phyloP scores from a whole-genome alignment of 1,139 yeast genomes.

The Maudiozyma humilis region DNA sequence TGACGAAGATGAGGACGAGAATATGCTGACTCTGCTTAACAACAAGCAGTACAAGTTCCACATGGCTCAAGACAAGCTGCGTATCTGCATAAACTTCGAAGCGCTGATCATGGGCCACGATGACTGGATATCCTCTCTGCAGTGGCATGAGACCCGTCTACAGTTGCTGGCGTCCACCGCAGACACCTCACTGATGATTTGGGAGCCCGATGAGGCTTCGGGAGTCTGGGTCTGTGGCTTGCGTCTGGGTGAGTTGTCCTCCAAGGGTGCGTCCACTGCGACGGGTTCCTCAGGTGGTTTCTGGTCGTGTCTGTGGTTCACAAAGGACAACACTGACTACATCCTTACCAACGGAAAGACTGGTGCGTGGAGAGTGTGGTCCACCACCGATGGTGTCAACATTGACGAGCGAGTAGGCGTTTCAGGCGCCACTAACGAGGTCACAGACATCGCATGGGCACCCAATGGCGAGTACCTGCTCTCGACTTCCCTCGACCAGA shows the following conservation, averaged over 20 bases:
- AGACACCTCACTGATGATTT: conserved; percentile 89
- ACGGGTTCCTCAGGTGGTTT: conserved; percentile 98
- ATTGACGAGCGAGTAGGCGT: conserved; percentile 58
- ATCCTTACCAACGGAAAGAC: conserved; percentile 81
- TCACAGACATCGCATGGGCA: conserved; percentile 80
- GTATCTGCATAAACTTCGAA: conserved; percentile 63
- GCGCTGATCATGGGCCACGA: conserved; percentile 97
- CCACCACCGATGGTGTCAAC: conserved; percentile 27
- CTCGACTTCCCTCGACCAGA: conserved; percentile 82
- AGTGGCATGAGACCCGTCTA: conserved; percentile 65
- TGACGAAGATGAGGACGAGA: conserved; percentile 46
- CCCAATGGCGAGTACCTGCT: conserved; percentile 56
- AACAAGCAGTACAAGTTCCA: conserved; percentile 59
- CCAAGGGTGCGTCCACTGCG: conserved; percentile 96
- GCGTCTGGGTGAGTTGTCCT: conserved; percentile 83
- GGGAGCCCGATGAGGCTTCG: conserved; percentile 82
- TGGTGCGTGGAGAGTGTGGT: conserved; percentile 85
- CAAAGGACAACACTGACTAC: conserved; percentile 38
- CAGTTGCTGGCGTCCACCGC: conserved; percentile 80
- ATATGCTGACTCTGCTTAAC: conserved; percentile 44
- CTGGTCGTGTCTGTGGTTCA: conserved; percentile 83
- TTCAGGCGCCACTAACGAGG: conserved; percentile 68
- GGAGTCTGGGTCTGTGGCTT: conserved; percentile 86
- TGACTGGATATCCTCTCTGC: conserved; percentile 86
- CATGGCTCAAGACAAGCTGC: conserved; percentile 29